Base-by-base conservation (phyloP, 2,329 filamentous ascomycete species). In the Macroventuria anomochaeta region DNA sequence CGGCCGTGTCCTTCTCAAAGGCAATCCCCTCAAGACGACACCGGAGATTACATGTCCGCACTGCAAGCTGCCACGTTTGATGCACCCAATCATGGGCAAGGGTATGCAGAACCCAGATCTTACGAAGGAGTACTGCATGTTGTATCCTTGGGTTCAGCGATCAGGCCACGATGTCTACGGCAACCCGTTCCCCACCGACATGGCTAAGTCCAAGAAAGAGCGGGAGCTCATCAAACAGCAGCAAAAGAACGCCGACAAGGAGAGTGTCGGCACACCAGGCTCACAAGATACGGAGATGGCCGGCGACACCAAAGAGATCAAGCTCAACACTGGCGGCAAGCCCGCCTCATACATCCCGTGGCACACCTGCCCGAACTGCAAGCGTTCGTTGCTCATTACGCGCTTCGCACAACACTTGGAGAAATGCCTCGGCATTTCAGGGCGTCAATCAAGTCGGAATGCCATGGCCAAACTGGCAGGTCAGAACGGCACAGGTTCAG, bases 81-180 rank as follows among this genome's bases (percentile, higher is more conserved):
- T 91, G 61, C 81, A 91, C 67, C 89, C 89, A 15, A 88, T 85
- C 63, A 86, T 88, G 66, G 88, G 88, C 63, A 87, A 84, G 64
- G 87, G 88, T 38, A 82, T 86, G 66, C 86, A 86, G 36, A 85
- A 88, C 53, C 88, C 88, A 0, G 77, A 79, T 33, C 75, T 79
- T 11, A 76, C 75, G 15, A 74, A 74, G 48, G 85, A 88, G 62
- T 93, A 92, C 79, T 93, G 90, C 81, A 90, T 90, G 75, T 86
- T 87, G 61, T 86, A 88, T 56, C 89, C 89, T 0, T 93, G 88
- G 79, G 89, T 91, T 56, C 85, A 90, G 62, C 87, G 89, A 70
- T 81, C 85, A 2, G 88, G 88, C 55, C 89, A 87, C 76, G 89
- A 93, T 73, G 90, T 93, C 60, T 92, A 92, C 74, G 89, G 88